Evolutionary conservation across 208 protist species (phyloP).

Genomic region (Leishmania martiniquensis): DNA sequence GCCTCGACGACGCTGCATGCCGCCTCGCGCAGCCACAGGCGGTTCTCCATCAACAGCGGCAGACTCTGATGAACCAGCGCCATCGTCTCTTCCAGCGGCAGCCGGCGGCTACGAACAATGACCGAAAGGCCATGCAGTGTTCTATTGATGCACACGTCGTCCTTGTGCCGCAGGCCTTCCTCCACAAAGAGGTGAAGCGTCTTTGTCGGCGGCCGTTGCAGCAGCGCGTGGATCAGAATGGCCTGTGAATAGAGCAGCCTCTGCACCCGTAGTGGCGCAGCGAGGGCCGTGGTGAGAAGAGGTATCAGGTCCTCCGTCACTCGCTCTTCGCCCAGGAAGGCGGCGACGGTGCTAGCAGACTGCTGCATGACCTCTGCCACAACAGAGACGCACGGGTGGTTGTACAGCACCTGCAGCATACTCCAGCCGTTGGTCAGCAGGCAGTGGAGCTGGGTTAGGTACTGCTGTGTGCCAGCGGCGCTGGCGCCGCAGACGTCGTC

Average conservation of each 20-base stretch:
- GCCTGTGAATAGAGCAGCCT: slow-evolving; percentile 59
- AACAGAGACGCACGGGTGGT: slow-evolving; percentile 39
- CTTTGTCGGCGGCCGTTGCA: slow-evolving; percentile 42
- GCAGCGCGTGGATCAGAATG: slow-evolving; percentile 51
- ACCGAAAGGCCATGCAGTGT: slow-evolving; percentile 54
- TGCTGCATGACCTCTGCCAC: slow-evolving; percentile 41
- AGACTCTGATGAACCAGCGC: slow-evolving; percentile 61
- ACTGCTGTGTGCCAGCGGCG: slow-evolving; percentile 16
- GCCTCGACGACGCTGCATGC: slow-evolving; percentile 56
- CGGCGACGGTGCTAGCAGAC: slow-evolving; percentile 36
- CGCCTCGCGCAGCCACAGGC: slow-evolving; percentile 52
- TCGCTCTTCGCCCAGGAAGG: slow-evolving; percentile 73
- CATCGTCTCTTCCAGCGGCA: slow-evolving; percentile 45
- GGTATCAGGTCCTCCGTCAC: slow-evolving; percentile 69
- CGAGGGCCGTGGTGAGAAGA: slow-evolving; percentile 66
- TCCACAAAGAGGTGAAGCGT: slow-evolving; percentile 73
- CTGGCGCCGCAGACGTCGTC: neutral
- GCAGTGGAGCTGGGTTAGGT: slow-evolving; percentile 42
- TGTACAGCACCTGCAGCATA: slow-evolving; percentile 59
- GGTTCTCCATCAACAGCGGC: slow-evolving; percentile 43
- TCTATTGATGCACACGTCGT: slow-evolving; percentile 32
- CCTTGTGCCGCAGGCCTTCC: slow-evolving; percentile 62
- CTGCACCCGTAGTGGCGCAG: slow-evolving; percentile 46
- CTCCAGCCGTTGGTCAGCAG: slow-evolving; percentile 70
- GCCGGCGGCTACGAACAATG: slow-evolving; percentile 35